These are phyloP conservation scores for Lumnitzera littorea DNA, from an alignment of 345 rosid species.

Conservation along the genomic window DNA sequence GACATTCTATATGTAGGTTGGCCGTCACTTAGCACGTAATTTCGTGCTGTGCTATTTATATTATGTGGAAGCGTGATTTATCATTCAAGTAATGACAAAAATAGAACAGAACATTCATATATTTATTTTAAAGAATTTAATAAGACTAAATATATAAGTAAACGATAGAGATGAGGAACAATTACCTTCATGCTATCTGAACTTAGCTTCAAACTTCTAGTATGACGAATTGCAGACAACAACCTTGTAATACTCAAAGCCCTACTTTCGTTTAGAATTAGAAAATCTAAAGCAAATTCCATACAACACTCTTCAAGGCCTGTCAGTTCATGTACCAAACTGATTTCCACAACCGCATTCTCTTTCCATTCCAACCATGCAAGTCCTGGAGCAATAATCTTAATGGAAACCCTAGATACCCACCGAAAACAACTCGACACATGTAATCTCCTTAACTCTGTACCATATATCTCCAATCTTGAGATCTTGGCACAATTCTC, in stretches of 20 bases:
- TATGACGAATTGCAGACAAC: constrained; percentile 41
- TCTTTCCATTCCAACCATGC: constrained; percentile 40
- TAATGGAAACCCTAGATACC: constrained; percentile 37
- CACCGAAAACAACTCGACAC: constrained; percentile 54
- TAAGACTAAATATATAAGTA: too few relatives aligned
- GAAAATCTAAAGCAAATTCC: constrained; percentile 23
- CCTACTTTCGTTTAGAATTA: constrained; percentile 27
- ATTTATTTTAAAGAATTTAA: too few relatives aligned
- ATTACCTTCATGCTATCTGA: constrained; percentile 54
- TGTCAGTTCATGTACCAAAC: constrained; percentile 34
- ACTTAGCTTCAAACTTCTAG: constrained; percentile 39
- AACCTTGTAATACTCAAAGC: constrained; percentile 35
- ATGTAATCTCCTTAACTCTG: constrained; percentile 35
- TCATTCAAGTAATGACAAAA: too few relatives aligned
- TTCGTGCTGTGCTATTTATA: too few relatives aligned
- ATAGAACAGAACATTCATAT: too few relatives aligned
- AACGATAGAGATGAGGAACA: too few relatives aligned
- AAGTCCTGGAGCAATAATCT: constrained; percentile 44
- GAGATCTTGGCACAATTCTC: constrained; percentile 46
- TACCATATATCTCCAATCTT: constrained; percentile 42
- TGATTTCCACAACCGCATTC: constrained; percentile 30
- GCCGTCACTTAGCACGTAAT: too few relatives aligned
- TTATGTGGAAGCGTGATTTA: too few relatives aligned
- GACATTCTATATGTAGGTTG: too few relatives aligned
- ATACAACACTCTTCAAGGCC: constrained; percentile 33